Evolutionary conservation across 2,329 filamentous ascomycete genomes (phyloP), one percentile per base, ranked within the genome.

Genomic region (Endoconidiophora polonica): DNA sequence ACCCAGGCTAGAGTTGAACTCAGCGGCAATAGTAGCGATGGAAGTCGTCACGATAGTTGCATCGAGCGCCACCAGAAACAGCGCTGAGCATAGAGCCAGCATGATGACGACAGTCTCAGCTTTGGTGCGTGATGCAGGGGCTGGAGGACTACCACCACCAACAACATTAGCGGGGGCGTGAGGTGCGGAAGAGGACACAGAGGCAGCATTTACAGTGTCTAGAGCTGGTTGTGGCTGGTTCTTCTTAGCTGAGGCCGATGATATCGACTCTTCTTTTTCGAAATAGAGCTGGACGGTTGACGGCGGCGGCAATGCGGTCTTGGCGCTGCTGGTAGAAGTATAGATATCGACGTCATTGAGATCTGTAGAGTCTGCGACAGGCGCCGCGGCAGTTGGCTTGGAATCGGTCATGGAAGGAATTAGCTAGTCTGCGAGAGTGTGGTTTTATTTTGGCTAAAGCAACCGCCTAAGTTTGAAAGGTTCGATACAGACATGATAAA

Each of bases 21-120:
- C 69, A 33, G 64, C 63, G 4, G 75, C 70, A 55, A 85, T 83
- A 12, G 76, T 77, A 0, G 81, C 79, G 4, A 83, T 68, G 4
- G 79, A 77, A 0, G 79, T 83, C 9, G 80, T 72, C 56, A 84
- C 68, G 59, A 83, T 80, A 26, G 77, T 81, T 47, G 70, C 65
- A 57, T 76, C 73, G 48, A 76, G 65, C 0, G 73, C 72, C 2
- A 72, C 72, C 33, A 76, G 65, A 59, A 76, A 74, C 16, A 76
- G 62, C 1, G 66, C 61, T 33, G 66, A 58, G 46, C 65, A 66
- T n/a, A 69, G 59, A 9, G 66, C 66, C 3, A 63, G 57, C 56
- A 69, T 63, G 57, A 69, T 58, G 46, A 69, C 59, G 44, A 60
- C 54, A 5, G 63, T 68, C 58, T 69, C 56, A 10, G 66, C 52